Conservation (phyloP, 1,284 basidiomycete species). For the Pisolithus thermaeus region DNA sequence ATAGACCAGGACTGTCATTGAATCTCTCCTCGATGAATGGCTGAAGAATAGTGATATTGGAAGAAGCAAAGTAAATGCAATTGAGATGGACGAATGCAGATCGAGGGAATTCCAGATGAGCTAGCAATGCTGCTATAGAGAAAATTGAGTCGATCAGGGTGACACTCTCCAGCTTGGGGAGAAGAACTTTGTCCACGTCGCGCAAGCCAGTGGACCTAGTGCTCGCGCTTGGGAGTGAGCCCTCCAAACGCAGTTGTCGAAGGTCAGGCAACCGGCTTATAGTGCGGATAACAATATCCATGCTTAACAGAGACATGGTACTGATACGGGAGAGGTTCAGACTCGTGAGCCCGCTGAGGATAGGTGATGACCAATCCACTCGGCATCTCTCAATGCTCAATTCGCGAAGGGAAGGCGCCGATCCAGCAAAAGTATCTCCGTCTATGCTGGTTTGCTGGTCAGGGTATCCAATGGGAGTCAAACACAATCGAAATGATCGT, state of each 20-base stretch:
- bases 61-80: neutral
- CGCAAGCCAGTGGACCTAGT: no score
- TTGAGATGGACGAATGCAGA: neutral
- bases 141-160: neutral
- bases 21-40: neutral
- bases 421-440: constrained; percentile 17
- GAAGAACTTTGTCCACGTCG: neutral
- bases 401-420: constrained; percentile 24
- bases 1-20: neutral
- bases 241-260: constrained; percentile 25
- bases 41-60: neutral
- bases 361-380: constrained; percentile 23
- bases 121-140: neutral
- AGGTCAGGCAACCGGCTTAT: constrained; percentile 29
- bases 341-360: constrained; percentile 24
- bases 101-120: neutral
- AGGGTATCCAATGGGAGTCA: constrained; percentile 6
- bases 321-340: constrained; percentile 24
- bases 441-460: constrained; percentile 13
- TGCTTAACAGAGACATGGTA: constrained; percentile 15
- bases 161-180: neutral
- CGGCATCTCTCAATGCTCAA: constrained; percentile 25
- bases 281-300: constrained; percentile 19
- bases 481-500: constrained; percentile 12
- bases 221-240: constrained; percentile 22